Evolutionary conservation across 192 early-diverging fungal genomes (phyloP).

Genomic region (Radiomyces spectabilis): DNA sequence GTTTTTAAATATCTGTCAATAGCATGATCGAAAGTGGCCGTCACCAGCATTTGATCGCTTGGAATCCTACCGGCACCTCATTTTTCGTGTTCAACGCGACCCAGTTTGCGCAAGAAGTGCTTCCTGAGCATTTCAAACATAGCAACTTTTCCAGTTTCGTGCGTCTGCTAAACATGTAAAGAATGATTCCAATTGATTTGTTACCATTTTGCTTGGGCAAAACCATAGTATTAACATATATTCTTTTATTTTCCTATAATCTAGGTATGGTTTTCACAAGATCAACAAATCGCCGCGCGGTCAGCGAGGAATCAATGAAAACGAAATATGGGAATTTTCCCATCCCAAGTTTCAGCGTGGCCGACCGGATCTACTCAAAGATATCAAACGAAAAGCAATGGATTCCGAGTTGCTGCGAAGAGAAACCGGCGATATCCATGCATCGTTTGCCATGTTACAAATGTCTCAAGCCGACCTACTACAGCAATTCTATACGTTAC

Average conservation of each 20-base stretch:
- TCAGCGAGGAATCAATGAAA: conserved; percentile 50
- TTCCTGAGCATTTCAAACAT: conserved; percentile 87
- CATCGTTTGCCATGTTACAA: conserved; percentile 54
- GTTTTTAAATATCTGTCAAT: conserved; percentile 1
- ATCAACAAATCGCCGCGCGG: conserved; percentile 63
- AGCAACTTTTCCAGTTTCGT: conserved; percentile 88
- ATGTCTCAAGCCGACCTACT: conserved; percentile 51
- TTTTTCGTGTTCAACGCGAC: conserved; percentile 66
- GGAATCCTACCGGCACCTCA: conserved; percentile 60
- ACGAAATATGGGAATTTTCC: conserved; percentile 66
- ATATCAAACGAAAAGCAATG: conserved; percentile 69
- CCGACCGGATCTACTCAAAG: conserved; percentile 50
- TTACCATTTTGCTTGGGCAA: conserved; percentile 34
- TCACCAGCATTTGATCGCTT: conserved; percentile 59
- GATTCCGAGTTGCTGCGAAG: conserved; percentile 54
- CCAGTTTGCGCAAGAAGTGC: conserved; percentile 72
- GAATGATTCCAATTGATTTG: conserved; percentile 40
- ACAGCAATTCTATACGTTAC: conserved; percentile 35
- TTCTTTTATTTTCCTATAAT: too few species aligned
- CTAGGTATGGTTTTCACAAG: conserved; percentile 59
- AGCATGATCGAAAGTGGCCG: conserved; percentile 56
- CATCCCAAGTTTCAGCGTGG: conserved; percentile 54
- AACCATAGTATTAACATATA: conserved; percentile 41
- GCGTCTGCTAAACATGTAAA: conserved; percentile 90
- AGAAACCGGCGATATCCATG: conserved; percentile 56